A percentile compares a stretch with the other conserved stretches of the same genome.
Conservation (phyloP, 176 grass and related monocot genomes). For the Aegilops umbellulata region DNA sequence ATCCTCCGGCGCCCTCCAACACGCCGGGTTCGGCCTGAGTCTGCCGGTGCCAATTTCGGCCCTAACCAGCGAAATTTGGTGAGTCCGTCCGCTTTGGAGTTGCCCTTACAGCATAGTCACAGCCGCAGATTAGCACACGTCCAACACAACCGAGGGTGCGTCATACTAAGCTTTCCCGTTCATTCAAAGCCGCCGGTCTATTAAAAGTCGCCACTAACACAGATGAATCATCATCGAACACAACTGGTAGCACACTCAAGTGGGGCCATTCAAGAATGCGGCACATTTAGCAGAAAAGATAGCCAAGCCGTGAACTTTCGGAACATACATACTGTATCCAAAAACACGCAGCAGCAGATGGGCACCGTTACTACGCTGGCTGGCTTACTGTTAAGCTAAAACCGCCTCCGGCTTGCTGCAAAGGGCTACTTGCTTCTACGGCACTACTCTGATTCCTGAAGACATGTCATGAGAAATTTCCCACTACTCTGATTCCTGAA, state of each 20-base stretch:
- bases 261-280: not conserved
- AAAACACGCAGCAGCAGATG: not conserved
- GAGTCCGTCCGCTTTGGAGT: no score
- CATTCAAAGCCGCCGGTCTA: not conserved
- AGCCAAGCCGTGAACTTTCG: not conserved
- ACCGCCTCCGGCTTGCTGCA: not conserved
- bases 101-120: no score
- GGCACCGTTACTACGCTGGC: not conserved
- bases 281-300: not conserved
- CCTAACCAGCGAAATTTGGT: no score
- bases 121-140: not conserved
- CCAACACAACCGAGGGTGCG: not conserved
- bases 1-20: no score
- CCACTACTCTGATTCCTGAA: constrained; percentile 17
- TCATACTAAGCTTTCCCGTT: not conserved
- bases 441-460: constrained; percentile 24
- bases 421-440: constrained; percentile 9
- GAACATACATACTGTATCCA: constrained; percentile 16
- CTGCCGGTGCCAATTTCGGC: no score
- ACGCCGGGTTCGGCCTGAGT: no score
- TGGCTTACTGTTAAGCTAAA: constrained; percentile 10
- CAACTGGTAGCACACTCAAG: not conserved
- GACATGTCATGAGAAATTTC: not conserved
- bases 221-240: not conserved
- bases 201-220: not conserved